These are phyloP conservation scores for Coemansia sp. DNA, from an alignment of 192 early-diverging fungal genomes.

Conservation along the genomic window DNA sequence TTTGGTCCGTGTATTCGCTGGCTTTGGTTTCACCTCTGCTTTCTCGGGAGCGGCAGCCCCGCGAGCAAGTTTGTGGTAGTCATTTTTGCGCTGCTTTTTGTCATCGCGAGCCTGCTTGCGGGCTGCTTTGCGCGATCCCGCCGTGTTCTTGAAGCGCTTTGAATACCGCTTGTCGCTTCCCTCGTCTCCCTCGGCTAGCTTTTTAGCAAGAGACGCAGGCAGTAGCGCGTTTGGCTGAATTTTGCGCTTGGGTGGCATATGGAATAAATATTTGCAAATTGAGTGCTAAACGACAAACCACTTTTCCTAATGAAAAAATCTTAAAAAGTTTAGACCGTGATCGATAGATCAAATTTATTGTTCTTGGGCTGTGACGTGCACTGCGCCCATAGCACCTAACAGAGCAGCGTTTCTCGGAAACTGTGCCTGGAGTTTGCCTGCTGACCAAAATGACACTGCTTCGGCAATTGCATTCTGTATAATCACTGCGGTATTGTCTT, in stretches of 20 bases:
- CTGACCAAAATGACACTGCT: slow-evolving; percentile 47
- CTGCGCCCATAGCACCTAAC: slow-evolving; percentile 42
- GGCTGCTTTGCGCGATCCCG: slow-evolving; percentile 37
- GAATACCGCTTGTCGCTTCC: slow-evolving; percentile 30
- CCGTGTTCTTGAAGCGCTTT: slow-evolving; percentile 36
- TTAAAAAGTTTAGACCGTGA: neutral
- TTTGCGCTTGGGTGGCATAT: slow-evolving; percentile 43
- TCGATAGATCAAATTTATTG: neutral
- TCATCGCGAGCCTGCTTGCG: slow-evolving; percentile 54
- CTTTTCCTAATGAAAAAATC: neutral
- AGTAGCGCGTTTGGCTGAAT: slow-evolving; percentile 39
- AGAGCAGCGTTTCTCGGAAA: slow-evolving; percentile 27
- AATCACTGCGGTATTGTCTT: slow-evolving; percentile 1
- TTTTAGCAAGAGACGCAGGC: slow-evolving; percentile 21
- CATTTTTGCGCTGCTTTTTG: slow-evolving; percentile 52
- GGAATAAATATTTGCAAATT: neutral
- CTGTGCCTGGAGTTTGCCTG: slow-evolving; percentile 12
- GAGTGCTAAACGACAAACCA: neutral
- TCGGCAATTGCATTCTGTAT: slow-evolving; percentile 14
- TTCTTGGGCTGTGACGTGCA: neutral
- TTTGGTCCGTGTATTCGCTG: slow-evolving; percentile 9
- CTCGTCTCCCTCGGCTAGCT: slow-evolving; percentile 12
- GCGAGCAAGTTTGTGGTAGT: slow-evolving; percentile 21
- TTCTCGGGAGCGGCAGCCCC: slow-evolving; percentile 5
- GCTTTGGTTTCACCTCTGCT: neutral